A percentile compares a stretch with the other conserved stretches of the same genome.
Conservation (phyloP, 2,329 filamentous ascomycete genomes). For the Gyromitra esculenta region DNA sequence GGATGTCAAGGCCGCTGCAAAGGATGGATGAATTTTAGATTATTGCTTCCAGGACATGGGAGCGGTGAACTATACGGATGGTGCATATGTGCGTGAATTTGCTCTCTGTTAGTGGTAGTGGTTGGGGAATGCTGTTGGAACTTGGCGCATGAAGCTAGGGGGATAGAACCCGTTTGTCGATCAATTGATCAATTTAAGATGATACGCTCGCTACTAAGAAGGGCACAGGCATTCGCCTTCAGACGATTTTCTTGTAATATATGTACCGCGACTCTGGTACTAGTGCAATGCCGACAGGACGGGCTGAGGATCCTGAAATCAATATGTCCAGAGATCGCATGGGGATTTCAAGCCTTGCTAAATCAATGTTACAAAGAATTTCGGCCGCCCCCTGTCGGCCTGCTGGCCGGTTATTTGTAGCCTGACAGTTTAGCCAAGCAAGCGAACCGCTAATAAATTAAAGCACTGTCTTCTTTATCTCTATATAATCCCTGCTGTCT, state of each 20-base stretch:
- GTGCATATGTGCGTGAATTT: constrained; percentile 3
- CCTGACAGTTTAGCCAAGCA: constrained; percentile 19
- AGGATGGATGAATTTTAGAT: constrained; percentile 7
- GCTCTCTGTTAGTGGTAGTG: not conserved
- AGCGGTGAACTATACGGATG: not conserved
- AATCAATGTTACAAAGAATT: not conserved
- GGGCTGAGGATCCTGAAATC: constrained; percentile 10
- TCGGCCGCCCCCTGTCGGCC: not conserved
- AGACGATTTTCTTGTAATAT: constrained; percentile 1
- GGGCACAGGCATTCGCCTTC: not conserved
- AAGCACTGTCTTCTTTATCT: not conserved
- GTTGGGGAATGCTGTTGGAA: not conserved
- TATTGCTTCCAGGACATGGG: not conserved
- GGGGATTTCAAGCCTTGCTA: constrained; percentile 1
- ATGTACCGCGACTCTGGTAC: not conserved
- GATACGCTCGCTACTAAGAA: not conserved
- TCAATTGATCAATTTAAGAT: not conserved
- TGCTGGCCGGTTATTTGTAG: not conserved
- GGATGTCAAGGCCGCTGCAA: constrained; percentile 52
- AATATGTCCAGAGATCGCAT: constrained; percentile 3
- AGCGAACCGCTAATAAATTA: constrained; percentile 28
- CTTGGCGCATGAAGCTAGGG: not conserved
- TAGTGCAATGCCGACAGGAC: constrained; percentile 17
- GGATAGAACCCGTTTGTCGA: not conserved
- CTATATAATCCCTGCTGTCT: constrained; percentile 11